A percentile compares a stretch with the other conserved stretches of the same genome.
These are phyloP conservation scores for Colletotrichum lini DNA, from an alignment of 2,329 filamentous ascomycete genomes.

Conservation along the genomic window DNA sequence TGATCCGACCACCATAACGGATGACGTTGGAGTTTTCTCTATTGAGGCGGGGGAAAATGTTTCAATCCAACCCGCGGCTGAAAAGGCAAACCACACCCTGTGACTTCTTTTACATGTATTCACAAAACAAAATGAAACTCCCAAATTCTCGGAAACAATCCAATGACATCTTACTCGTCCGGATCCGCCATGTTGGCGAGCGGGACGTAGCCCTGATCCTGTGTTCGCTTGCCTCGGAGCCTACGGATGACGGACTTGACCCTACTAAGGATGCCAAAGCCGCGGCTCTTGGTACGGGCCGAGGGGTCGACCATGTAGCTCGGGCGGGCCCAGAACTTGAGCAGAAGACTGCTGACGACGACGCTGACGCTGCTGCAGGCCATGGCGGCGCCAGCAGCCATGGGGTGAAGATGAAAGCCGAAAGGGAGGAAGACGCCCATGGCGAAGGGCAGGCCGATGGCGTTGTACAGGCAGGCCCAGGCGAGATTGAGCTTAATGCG, in stretches of 20 bases:
- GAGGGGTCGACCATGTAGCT: slow-evolving; percentile 85
- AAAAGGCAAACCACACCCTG: background rate
- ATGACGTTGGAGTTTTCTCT: background rate
- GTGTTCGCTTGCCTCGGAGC: slow-evolving; percentile 55
- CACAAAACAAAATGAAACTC: slow-evolving; percentile 7
- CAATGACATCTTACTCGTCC: slow-evolving; percentile 28
- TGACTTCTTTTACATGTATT: background rate
- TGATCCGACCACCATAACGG: background rate
- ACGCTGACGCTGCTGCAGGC: slow-evolving; percentile 91
- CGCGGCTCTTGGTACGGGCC: slow-evolving; percentile 69
- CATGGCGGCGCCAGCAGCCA: slow-evolving; percentile 97
- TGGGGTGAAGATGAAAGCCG: slow-evolving; percentile 89
- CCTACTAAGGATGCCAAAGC: slow-evolving; percentile 60
- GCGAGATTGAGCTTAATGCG: slow-evolving; percentile 94
- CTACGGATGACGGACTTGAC: slow-evolving; percentile 57
- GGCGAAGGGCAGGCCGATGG: slow-evolving; percentile 91
- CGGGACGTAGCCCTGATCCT: slow-evolving; percentile 72
- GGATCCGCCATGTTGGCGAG: slow-evolving; percentile 65
- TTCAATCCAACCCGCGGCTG: background rate
- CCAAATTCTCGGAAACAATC: background rate
- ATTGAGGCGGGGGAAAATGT: background rate
- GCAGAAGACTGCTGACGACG: slow-evolving; percentile 83
- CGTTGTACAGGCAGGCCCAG: slow-evolving; percentile 95
- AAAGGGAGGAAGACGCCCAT: slow-evolving; percentile 97
- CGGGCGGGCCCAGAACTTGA: slow-evolving; percentile 90